phyloP scores from a whole-genome alignment of 2,329 filamentous ascomycete genomes.

The Fusarium sp. region DNA sequence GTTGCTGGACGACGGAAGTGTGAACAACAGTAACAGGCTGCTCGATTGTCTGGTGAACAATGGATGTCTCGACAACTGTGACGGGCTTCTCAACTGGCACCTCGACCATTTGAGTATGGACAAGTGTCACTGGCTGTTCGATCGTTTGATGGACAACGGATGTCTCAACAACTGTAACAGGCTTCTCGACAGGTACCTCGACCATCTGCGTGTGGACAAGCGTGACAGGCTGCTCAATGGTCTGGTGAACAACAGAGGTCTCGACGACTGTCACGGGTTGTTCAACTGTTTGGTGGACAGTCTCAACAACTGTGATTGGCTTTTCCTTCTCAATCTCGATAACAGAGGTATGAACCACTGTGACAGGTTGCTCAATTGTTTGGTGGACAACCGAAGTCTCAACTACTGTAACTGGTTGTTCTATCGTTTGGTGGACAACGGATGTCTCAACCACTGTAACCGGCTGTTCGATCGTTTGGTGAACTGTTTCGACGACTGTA shows the following conservation, averaged over 20 bases:
- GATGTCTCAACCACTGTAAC: constrained; percentile 11
- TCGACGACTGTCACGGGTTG: not conserved
- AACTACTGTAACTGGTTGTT: constrained; percentile 5
- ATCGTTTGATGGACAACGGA: constrained; percentile 15
- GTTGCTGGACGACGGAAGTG: not conserved
- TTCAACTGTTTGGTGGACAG: not conserved
- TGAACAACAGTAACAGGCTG: constrained; percentile 13
- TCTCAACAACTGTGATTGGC: not conserved
- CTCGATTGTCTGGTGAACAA: not conserved
- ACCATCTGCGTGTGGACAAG: not conserved
- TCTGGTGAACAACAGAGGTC: not conserved
- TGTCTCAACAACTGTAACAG: constrained; percentile 9
- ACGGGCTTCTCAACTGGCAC: not conserved
- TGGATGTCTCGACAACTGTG: constrained; percentile 5
- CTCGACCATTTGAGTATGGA: constrained; percentile 18
- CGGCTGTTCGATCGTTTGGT: constrained; percentile 10
- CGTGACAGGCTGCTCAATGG: not conserved
- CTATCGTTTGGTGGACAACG: constrained; percentile 13
- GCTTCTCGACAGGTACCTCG: not conserved
- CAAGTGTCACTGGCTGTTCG: constrained; percentile 4
- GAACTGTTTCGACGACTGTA: constrained; percentile 13
- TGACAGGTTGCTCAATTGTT: constrained; percentile 16
- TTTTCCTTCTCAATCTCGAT: constrained; percentile 16
- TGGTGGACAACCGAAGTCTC: constrained; percentile 2
- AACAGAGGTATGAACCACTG: constrained; percentile 6